Evolutionary conservation across 352 stramenopile genomes (phyloP), one percentile per base, ranked within the genome.

Genomic region (Phytophthora hibernalis): DNA sequence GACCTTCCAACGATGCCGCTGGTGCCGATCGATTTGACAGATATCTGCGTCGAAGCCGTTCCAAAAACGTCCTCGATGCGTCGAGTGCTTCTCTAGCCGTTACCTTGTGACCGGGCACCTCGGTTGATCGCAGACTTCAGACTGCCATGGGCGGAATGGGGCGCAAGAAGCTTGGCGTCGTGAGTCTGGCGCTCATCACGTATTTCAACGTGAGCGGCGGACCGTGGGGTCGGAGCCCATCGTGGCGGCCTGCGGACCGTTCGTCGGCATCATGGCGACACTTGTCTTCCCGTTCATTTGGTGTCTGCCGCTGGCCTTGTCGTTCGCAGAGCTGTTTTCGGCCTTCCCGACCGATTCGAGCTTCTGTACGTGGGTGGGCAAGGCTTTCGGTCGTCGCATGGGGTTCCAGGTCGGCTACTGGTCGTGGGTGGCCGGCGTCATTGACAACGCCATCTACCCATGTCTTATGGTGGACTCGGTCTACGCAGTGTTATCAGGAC

Each of bases 171-270:
- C 74, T 91, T 12, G 83, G 82, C 61, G 70, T 91, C n/a, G 62
- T 91, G 48, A 78, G 74, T 60, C 68, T 91, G 38, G 83, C 81
- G 45, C 76, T 95, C 52, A 89, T 98, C 51, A 97, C 91, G 31
- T 97, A 97, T 69, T 97, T 97, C 62, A 91, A 89, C 54, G 92
- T 98, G 21, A 91, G 74, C 70, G 95, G 93, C 16, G 97, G 97
- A 7, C 96, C 97, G 6, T 99, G 98, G 79, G 97, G 8, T 90
- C 90, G 22, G 96, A 99, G 76, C 85, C 92, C n/a, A 91, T 95
- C 20, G 86, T 99, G 1, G 81, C 88, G 13, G 82, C 95, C 1
- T 97, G 81, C 35, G 96, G 91, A 2, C 91, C 95, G 33, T 59
- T 92, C 38, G 64, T 90, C 2, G 84, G 84, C 22, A 87, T 95